A percentile compares a stretch with the other conserved stretches of the same genome.
phyloP scores from a whole-genome alignment of 371 early-diverging fungal genomes.

The Coemansia sp. region DNA sequence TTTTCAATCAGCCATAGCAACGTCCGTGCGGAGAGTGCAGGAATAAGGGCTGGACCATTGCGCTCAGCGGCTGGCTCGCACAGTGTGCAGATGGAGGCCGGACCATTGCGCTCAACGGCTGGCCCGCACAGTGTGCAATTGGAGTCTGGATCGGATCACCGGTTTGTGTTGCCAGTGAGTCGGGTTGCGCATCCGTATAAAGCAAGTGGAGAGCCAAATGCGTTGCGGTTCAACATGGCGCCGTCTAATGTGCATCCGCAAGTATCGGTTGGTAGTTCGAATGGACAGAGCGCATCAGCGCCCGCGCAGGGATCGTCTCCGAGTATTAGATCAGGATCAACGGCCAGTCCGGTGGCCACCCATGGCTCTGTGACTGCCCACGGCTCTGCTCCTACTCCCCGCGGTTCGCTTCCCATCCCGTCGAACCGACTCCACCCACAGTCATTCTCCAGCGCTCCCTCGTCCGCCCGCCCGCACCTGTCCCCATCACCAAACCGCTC shows the following conservation, averaged over 20 bases:
- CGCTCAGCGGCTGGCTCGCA: no score
- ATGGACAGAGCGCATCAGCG: background rate
- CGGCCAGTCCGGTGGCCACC: slow-evolving; percentile 9
- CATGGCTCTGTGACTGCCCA: background rate
- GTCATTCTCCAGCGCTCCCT: slow-evolving; percentile 8
- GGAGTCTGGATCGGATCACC: slow-evolving; percentile 6
- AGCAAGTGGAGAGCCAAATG: background rate
- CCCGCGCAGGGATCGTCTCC: slow-evolving; percentile 1
- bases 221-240: background rate
- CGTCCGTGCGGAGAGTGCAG: slow-evolving; percentile 30
- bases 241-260: background rate
- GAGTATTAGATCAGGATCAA: slow-evolving; percentile 6
- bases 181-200: slow-evolving; percentile 20
- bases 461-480: slow-evolving; percentile 5
- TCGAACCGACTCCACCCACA: background rate
- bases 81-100: background rate
- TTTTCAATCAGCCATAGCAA: slow-evolving; percentile 50
- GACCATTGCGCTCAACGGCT: background rate
- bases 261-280: no score
- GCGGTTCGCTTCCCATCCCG: background rate
- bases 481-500: background rate
- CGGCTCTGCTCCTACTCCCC: background rate
- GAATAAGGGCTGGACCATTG: slow-evolving; percentile 3
- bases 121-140: no score
- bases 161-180: slow-evolving; percentile 31